Conservation (phyloP, 345 rosid genomes). For the Psidium guajava region DNA sequence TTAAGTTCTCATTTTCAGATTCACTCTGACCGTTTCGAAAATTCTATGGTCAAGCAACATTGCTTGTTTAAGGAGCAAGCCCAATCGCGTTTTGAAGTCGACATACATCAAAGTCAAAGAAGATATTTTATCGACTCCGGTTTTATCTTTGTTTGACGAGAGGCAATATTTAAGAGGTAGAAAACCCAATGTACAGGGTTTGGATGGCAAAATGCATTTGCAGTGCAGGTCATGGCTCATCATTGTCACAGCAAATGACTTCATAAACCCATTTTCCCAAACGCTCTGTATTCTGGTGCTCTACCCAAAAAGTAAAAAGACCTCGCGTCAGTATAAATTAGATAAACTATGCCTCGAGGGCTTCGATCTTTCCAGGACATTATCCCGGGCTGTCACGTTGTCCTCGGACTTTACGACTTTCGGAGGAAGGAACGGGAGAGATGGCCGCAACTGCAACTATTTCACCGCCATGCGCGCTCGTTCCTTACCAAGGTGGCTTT, state of each 20-base stretch:
- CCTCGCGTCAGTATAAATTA: not conserved
- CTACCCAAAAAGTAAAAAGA: not conserved
- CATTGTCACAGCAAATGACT: not conserved
- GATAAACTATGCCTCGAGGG: not conserved
- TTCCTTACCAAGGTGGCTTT: not conserved
- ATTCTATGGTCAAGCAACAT: not conserved
- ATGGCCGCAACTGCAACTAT: not conserved
- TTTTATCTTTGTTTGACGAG: not conserved
- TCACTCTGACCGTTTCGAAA: not conserved
- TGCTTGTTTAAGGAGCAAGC: not conserved
- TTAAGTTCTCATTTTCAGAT: not conserved
- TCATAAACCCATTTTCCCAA: not conserved
- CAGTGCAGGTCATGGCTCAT: not conserved
- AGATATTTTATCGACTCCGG: not conserved
- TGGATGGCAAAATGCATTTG: not conserved
- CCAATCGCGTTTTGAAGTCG: not conserved
- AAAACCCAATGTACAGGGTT: not conserved
- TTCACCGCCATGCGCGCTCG: constrained; percentile 1
- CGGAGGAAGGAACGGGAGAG: not conserved
- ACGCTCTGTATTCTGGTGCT: not conserved
- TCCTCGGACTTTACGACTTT: not conserved
- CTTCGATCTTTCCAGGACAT: not conserved
- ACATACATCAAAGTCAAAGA: not conserved
- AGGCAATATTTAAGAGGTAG: not conserved
- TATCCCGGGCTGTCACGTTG: not conserved